Evolutionary conservation across 192 early-diverging fungal species (phyloP).

Genomic region (Jimgerdemannia lactiflua): DNA sequence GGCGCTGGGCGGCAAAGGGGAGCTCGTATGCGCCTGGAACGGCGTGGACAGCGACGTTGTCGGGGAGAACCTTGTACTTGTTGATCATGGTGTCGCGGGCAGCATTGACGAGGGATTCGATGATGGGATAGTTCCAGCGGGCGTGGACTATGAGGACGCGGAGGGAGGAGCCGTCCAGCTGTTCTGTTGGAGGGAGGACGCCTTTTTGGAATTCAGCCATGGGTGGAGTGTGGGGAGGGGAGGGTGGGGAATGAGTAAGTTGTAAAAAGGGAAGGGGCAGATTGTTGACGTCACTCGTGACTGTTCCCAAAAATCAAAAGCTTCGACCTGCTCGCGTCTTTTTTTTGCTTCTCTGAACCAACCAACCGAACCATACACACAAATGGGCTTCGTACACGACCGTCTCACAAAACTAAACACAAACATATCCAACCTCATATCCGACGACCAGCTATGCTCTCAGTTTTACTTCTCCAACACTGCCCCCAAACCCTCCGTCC

Average conservation of each 20-base stretch:
- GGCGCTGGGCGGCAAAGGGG: constrained; percentile 80
- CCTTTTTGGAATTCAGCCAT: constrained; percentile 72
- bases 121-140: constrained; percentile 91
- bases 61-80: constrained; percentile 60
- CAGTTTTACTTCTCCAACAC: too few relatives aligned
- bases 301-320: too few relatives aligned
- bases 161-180: constrained; percentile 62
- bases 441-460: too few relatives aligned
- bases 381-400: too few relatives aligned
- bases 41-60: constrained; percentile 73
- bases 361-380: too few relatives aligned
- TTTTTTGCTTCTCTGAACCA: too few relatives aligned
- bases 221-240: constrained; percentile 5
- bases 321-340: too few relatives aligned
- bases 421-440: too few relatives aligned
- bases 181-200: constrained; percentile 48
- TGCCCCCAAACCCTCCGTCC: too few relatives aligned
- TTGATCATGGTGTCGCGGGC: constrained; percentile 61
- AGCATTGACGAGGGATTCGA: constrained; percentile 79
- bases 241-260: neutral
- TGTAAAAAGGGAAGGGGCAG: neutral
- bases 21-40: constrained; percentile 96
- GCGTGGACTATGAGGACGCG: constrained; percentile 86
- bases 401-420: too few relatives aligned
- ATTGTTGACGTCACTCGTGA: too few relatives aligned